Percentiles rank a stretch among this genome's conserved stretches.
Evolutionary conservation across 345 rosid species (phyloP).

Genomic region (Brassica incana): DNA sequence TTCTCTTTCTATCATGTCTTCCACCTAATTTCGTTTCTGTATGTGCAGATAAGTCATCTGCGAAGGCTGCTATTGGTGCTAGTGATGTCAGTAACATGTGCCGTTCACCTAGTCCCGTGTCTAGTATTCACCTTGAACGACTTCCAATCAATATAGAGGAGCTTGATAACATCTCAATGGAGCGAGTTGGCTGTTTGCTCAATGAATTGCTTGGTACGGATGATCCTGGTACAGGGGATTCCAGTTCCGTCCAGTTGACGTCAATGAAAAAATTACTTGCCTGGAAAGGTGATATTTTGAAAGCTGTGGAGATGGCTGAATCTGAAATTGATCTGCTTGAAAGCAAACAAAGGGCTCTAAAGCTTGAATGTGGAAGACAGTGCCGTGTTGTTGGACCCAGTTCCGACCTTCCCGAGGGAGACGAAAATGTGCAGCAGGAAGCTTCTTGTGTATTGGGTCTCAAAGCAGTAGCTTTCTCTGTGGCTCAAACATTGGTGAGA

Average conservation of each 20-base stretch:
- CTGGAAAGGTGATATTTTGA: conserved; percentile 64
- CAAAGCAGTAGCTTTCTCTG: conserved; percentile 47
- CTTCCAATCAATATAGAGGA: conserved; percentile 68
- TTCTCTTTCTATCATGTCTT: conserved; percentile 10
- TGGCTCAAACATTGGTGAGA: conserved; percentile 39
- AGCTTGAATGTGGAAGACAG: conserved; percentile 44
- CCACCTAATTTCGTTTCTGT: conserved; percentile 5
- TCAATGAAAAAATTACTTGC: conserved; percentile 62
- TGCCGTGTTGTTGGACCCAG: conserved; percentile 27
- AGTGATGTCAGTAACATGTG: conserved; percentile 58
- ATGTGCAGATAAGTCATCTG: conserved; percentile 56
- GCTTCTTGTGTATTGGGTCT: conserved; percentile 45
- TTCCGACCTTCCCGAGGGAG: conserved; percentile 38
- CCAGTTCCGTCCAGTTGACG: conserved; percentile 53
- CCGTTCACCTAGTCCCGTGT: conserved; percentile 58
- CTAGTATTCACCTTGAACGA: conserved; percentile 57
- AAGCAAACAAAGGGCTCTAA: conserved; percentile 61
- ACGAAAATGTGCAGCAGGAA: conserved; percentile 33
- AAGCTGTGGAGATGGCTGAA: conserved; percentile 74
- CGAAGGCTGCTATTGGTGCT: conserved; percentile 50
- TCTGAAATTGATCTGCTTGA: conserved; percentile 88
- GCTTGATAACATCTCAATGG: conserved; percentile 52
- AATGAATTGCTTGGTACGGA: conserved; percentile 64
- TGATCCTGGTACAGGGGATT: conserved; percentile 58
- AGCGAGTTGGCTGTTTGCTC: conserved; percentile 62